Conservation (phyloP, 2,329 filamentous ascomycete genomes). For the Trichothecium sympodiale region DNA sequence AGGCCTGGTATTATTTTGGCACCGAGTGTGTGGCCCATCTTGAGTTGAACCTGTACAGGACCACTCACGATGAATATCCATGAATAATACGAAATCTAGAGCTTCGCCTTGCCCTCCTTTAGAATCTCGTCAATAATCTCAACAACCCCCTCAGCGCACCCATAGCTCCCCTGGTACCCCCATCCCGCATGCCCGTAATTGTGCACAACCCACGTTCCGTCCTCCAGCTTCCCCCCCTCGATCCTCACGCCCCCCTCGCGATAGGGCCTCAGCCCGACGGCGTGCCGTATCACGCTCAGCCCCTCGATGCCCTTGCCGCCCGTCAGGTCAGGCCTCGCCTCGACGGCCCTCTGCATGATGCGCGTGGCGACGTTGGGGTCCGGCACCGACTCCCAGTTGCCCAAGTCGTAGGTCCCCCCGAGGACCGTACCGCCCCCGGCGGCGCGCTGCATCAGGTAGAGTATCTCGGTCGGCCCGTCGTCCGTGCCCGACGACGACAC, state of each 20-base stretch:
- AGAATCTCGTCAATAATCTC: constrained; percentile 55
- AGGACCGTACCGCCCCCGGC: constrained; percentile 72
- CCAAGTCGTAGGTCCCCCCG: constrained; percentile 74
- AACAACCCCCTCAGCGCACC: constrained; percentile 56
- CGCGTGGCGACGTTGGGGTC: constrained; percentile 70
- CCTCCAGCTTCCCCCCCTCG: constrained; percentile 44
- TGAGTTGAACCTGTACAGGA: no score
- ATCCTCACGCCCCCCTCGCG: constrained; percentile 63
- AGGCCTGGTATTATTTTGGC: no score
- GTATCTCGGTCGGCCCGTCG: constrained; percentile 59
- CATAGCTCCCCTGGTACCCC: constrained; percentile 63
- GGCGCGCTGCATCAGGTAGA: constrained; percentile 77
- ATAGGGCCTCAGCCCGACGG: constrained; percentile 69
- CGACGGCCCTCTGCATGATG: constrained; percentile 72
- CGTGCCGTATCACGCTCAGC: constrained; percentile 67
- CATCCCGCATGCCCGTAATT: constrained; percentile 73
- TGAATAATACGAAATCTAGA: no score
- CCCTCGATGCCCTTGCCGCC: constrained; percentile 51
- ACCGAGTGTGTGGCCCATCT: no score
- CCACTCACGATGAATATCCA: no score
- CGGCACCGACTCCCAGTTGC: constrained; percentile 67
- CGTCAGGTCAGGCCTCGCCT: constrained; percentile 52
- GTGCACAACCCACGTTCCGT: constrained; percentile 58
- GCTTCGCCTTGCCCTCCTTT: constrained; percentile 15
- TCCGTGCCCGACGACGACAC: constrained; percentile 59